Base-by-base conservation (phyloP, 129 eudicot genomes). In the Flaveria sonorensis region DNA sequence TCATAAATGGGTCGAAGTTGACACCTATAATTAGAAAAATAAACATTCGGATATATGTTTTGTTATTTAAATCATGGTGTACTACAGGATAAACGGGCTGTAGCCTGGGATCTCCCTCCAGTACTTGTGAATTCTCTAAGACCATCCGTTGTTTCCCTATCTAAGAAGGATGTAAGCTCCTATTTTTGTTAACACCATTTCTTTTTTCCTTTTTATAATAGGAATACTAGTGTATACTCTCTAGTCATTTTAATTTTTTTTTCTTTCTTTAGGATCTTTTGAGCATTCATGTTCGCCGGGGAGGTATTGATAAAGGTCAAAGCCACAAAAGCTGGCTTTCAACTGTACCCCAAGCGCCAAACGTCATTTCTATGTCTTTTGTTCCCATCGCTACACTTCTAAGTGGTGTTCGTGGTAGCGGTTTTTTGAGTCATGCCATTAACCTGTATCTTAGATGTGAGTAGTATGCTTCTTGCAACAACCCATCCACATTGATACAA, bases 361-460 rank as follows among this genome's bases (percentile, higher is more conserved):
- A 88, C 62, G 99, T 85, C 73, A 86, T 88, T 77, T 89, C 99
- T 9, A 91, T 94, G 99, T 87, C 97, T 46, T 91, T 91, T 76
- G 90, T 94, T 76, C 99, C 99, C 14, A 89, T 94, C 16, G 87
- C 87, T 66, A 86, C 97, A 42, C 97, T 94, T 78, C 82, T 94
- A 68, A 84, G 85, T 79, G 99, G 99, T 23, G 87, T 91, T 18
- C 90, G 85, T 48, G 99, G 99, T 76, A 89, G 97, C 65, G 97
- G 99, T 9, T 94, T 94, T 80, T 76, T 94, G 32, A 94, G 87
- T 83, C 99, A 94, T 40, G 99, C 99, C 1, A 88, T 94, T n/a
- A 94, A 94, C 77, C 89, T 94, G 43, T 94, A 94, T 78, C 87
- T 94, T 11, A 85, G 99, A 80, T 94, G 99, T 94, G 81, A 91